Base-by-base conservation (phyloP, 2,329 filamentous ascomycete genomes). In the Paracorniculantispora psalliotae region DNA sequence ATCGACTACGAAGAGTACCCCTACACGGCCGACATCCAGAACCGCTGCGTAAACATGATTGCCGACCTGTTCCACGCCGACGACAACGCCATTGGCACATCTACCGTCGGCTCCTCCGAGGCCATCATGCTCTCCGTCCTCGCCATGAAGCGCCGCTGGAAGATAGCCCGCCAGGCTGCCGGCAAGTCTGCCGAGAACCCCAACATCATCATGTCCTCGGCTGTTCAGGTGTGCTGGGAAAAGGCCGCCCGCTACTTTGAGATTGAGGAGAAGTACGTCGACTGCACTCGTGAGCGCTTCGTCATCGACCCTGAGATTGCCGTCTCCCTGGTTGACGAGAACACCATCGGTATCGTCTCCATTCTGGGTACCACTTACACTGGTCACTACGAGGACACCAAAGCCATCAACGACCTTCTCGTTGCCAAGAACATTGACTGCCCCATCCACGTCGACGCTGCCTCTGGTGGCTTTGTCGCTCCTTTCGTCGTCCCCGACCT, bases 141-240 rank as follows among this genome's bases (percentile, higher is more conserved):
- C 37, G 92, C 92, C 66, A 96, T 97, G 92, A 97, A 97, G 84
- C 91, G 88, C 78, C 85, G 88, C 68, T 97, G 93, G 93, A 87
- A 90, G 78, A 92, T 94, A 73, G 87, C 87, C 76, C 87, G 91
- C 67, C 84, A 88, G 71, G 91, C 89, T 4, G 90, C 85, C 66
- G 92, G 92, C 62, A 94, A 96, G 78, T 83, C 91, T 57, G 83
- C 73, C 61, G 90, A 92, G 63, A 82, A 83, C 47, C 93, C 93
- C 58, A 97, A 97, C 76, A 88, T 97, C 62, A 79, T 97, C 79
- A 97, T 97, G 93, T 94, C 90, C 67, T 91, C 90, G 26, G 92
- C 93, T 33, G 93, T 97, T 2, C 93, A 97, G 76, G 93, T 97
- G 43, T 96, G 92, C 81, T 97, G 92, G 92, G 92, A 97, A 74